Conservation (phyloP, 2,329 filamentous ascomycete species). For the Coniochaeta sp. region DNA sequence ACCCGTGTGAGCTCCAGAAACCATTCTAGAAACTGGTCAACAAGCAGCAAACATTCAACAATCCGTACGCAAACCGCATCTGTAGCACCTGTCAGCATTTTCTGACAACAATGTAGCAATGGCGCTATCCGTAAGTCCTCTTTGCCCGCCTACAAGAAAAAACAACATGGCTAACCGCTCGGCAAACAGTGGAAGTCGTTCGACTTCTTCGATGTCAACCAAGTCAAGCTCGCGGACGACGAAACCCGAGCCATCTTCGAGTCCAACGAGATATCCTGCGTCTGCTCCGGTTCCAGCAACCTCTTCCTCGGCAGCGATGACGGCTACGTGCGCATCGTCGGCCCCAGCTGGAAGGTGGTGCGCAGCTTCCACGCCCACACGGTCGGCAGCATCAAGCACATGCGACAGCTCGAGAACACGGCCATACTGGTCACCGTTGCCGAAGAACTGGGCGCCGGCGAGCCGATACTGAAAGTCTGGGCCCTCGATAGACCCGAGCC, state of each 20-base stretch:
- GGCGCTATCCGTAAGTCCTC: not conserved
- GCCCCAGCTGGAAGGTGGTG: conserved; percentile 77
- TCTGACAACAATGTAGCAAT: conserved; percentile 2
- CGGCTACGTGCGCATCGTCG: conserved; percentile 82
- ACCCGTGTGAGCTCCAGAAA: not conserved
- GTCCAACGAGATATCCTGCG: conserved; percentile 73
- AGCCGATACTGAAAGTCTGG: conserved; percentile 95
- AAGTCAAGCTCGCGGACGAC: conserved; percentile 72
- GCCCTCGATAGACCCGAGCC: conserved; percentile 88
- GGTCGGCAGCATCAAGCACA: conserved; percentile 72
- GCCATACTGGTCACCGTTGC: conserved; percentile 78
- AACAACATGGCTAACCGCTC: conserved; percentile 1
- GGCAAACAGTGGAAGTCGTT: conserved; percentile 89
- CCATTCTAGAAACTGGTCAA: no score
- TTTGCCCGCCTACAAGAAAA: not conserved
- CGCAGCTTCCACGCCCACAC: conserved; percentile 85
- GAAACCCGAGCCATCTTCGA: conserved; percentile 75
- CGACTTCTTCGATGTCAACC: conserved; percentile 96
- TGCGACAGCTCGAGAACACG: conserved; percentile 86
- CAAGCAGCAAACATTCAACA: no score
- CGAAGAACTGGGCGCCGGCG: conserved; percentile 72
- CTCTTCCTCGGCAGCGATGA: conserved; percentile 83
- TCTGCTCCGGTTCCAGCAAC: conserved; percentile 81
- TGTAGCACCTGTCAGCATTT: not conserved
- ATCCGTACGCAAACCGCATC: no score